A percentile compares a stretch with the other conserved stretches of the same genome.
Conservation (phyloP, 164 flowering plant genomes). For the Dillenia turbinata region DNA sequence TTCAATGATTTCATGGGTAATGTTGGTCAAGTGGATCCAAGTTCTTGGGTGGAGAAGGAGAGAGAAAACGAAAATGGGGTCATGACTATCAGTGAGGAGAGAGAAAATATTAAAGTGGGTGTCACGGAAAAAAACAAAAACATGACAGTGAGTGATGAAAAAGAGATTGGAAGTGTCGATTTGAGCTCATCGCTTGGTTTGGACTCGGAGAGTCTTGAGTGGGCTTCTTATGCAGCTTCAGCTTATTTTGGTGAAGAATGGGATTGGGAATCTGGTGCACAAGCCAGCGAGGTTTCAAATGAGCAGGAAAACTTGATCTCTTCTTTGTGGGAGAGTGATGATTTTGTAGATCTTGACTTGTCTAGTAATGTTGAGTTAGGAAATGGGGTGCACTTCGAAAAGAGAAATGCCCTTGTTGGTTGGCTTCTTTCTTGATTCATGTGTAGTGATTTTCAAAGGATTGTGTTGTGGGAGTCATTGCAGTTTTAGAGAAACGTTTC, state of each 20-base stretch:
- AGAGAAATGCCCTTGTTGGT: conserved; percentile 4
- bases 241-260: conserved; percentile 21
- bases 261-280: conserved; percentile 22
- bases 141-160: background rate
- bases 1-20: background rate
- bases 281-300: conserved; percentile 9
- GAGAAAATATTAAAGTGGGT: conserved; percentile 16
- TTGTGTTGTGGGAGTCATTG: too few relatives aligned
- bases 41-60: background rate
- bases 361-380: background rate
- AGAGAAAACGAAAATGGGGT: conserved; percentile 3
- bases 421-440: conserved; percentile 8
- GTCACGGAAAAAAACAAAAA: background rate
- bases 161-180: background rate
- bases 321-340: conserved; percentile 37
- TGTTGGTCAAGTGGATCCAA: background rate
- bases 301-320: conserved; percentile 25
- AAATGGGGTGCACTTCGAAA: background rate
- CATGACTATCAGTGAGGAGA: conserved; percentile 2
- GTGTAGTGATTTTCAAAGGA: too few relatives aligned
- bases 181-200: background rate
- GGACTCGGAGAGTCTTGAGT: conserved; percentile 12
- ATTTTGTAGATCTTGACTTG: background rate
- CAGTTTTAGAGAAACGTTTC: too few relatives aligned
- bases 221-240: conserved; percentile 7